Evolutionary conservation across 352 stramenopile species (phyloP), one percentile per base, ranked within the genome.

Genomic region (Elongisporangium prolatum): DNA sequence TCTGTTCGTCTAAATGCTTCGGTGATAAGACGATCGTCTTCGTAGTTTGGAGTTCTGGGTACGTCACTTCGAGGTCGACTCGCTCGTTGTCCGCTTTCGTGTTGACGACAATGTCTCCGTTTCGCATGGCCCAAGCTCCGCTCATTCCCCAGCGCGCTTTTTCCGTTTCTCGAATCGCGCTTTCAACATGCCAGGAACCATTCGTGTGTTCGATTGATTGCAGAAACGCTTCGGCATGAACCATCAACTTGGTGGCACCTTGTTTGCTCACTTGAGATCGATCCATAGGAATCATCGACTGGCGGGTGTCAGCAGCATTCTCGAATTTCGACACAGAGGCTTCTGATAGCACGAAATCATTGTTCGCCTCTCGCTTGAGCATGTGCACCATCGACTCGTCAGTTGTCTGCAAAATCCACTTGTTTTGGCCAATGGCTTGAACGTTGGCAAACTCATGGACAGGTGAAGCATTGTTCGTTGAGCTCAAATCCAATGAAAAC

Each of bases 371-470:
- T 17, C 67, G 70, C 50, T 56, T 50, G 7, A 88, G 49, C 18
- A 58, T 58, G 59, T 81, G 71, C 22, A 84, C 58, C 18, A 68
- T 28, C 10, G 48, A 50, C 21, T 71, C 60, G 38, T 86, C 52
- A 0, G 67, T 74, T 8, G 77, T 87, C 4, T 74, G 74, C 48
- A 88, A 20, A 5, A 86, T 53, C 80, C 80, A 89, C 52, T 84
- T 68, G 34, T 74, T 60, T 18, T 63, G 56, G 2, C 61, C 67
- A 4, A 75, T 53, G 0, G 70, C 48, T 48, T 88, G 75, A 0
- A 89, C 68, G 25, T 58, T 71, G 8, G 73, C 60, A 9, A 89
- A 57, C 2, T 69, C 67, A 7, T 66, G 18, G 1, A 71, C 4
- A 18, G 60, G 54, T 1, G 21, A 51, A 1, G 50, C 58, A 7